Base-by-base conservation (phyloP, 345 rosid genomes). In the Laguncularia racemosa region DNA sequence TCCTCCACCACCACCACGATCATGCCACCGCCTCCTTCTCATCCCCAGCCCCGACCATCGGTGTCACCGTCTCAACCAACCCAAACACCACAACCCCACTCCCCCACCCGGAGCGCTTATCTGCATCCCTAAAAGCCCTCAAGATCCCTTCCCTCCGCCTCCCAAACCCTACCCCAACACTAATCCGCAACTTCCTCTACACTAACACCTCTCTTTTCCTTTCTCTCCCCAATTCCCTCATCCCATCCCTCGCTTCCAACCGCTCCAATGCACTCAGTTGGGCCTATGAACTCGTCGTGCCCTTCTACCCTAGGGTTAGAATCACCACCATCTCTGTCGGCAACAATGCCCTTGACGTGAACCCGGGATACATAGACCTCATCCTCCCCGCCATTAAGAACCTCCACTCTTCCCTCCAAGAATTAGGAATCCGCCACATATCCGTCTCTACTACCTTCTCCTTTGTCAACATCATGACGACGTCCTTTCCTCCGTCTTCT, bases 401-500 rank as follows among this genome's bases (percentile, higher is more conserved):
- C 63, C 50, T 91, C 53, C 72, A 75, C 15, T 52, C 69, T 2
- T 78, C 92, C 2, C 79, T 91, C 13, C 70, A 53, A 0, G 92
- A 82, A 56, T 73, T 91, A n/a, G 88, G 92, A 13, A 84, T 91
- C 48, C 73, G 48, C 55, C 71, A 68, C 62, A 72, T 91, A 52
- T 52, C 80, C 2, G 84, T 92, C 16, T 92, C 96, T 52, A 79
- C 96, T 0, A 84, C 98, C 2, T 92, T 92, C 79, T 88, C 96
- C 28, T 92, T 92, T 77, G 64, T 80, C 73, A 75, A 73, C 69
- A 63, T 68, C 58, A 75, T 88, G 48, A 78, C 91, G 8, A 78
- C 83, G 45, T 67, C 93, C 23, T 92, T 88, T 45, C 96, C 98
- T 0, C 98, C 98, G 0, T 91, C 98, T 12, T 61, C 83, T 1